Base-by-base conservation (phyloP, 2,329 filamentous ascomycete genomes). In the Penicillium sp. region DNA sequence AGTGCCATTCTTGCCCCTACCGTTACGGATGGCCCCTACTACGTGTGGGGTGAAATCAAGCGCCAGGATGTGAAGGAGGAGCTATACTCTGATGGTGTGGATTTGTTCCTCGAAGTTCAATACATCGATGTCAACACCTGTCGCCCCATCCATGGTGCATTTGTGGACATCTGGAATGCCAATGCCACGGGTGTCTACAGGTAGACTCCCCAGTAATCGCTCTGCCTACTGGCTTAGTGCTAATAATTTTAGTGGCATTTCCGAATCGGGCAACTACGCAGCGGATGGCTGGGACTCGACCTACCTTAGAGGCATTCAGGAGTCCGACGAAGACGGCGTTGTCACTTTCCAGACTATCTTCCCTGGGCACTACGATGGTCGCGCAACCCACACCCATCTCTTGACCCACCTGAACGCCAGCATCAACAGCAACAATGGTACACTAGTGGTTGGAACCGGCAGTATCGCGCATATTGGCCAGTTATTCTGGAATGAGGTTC, bases 351-450 rank as follows among this genome's bases (percentile, higher is more conserved):
- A 82, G 41, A 84, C 81, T 9, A 74, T 76, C 52, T 74, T 82
- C 70, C 81, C 81, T 0, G 80, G 81, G n/a, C 80, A 83, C 70
- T 83, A 83, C 64, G 67, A 74, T 0, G 79, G 78, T 1, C 79
- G 83, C 7, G 75, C 82, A 2, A 78, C 73, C 2, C 84, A 85
- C 72, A 83, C 83, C 52, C 83, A 85, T 67, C 70, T 85, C 52
- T 72, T 83, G 58, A 78, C 80, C 3, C 82, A 85, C 56, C 61
- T 73, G 51, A 76, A 75, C 50, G 68, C 69, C 26, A 70, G 67
- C 11, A 54, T 78, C 23, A 74, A 80, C 45, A 69, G 75, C 46
- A 83, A 82, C 73, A 78, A 79, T 31, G 62, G 64, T 64, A 84
- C 82, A 49, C 77, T 82, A 56, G 70, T 76, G 35, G 78, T 78